A percentile compares a stretch with the other conserved stretches of the same genome.
Evolutionary conservation across 1,284 basidiomycete genomes (phyloP).

Genomic region (Volvariella volvacea): DNA sequence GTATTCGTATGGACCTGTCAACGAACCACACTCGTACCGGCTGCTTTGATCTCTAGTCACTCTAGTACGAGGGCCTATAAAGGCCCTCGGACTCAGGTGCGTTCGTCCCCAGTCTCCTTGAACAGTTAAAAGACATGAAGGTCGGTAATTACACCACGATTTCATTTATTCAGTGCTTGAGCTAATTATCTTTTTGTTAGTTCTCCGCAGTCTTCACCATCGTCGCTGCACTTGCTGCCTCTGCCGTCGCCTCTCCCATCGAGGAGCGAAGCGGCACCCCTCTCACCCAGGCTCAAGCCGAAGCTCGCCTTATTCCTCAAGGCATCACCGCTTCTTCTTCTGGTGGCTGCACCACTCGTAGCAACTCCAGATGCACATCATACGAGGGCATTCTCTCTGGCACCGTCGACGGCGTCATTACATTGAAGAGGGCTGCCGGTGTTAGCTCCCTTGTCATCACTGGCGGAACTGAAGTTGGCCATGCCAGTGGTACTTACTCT

Average conservation of each 20-base stretch:
- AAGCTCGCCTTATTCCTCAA: conserved; percentile 13
- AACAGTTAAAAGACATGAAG: too few relatives aligned
- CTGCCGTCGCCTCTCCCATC: background rate
- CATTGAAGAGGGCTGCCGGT: conserved; percentile 17
- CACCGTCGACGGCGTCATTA: conserved; percentile 19
- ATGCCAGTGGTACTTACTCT: conserved; percentile 18
- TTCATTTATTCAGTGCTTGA: too few relatives aligned
- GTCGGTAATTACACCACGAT: too few relatives aligned
- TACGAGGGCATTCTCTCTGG: conserved; percentile 18
- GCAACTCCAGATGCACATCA: conserved; percentile 16
- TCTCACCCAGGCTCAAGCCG: conserved; percentile 18
- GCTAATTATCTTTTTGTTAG: background rate
- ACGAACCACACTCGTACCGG: too few relatives aligned
- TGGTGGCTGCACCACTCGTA: conserved; percentile 16
- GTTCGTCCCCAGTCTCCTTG: too few relatives aligned
- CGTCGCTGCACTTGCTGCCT: background rate
- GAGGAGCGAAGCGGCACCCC: conserved; percentile 7
- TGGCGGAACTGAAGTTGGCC: conserved; percentile 20
- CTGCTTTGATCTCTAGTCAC: too few relatives aligned
- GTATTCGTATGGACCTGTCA: too few relatives aligned
- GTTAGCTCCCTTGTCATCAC: conserved; percentile 17
- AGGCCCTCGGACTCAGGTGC: too few relatives aligned
- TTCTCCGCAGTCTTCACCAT: background rate
- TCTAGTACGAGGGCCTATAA: too few relatives aligned
- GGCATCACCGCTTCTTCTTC: conserved; percentile 17